phyloP scores from a whole-genome alignment of 306 rosid species.

The Lathyrus sativus region DNA sequence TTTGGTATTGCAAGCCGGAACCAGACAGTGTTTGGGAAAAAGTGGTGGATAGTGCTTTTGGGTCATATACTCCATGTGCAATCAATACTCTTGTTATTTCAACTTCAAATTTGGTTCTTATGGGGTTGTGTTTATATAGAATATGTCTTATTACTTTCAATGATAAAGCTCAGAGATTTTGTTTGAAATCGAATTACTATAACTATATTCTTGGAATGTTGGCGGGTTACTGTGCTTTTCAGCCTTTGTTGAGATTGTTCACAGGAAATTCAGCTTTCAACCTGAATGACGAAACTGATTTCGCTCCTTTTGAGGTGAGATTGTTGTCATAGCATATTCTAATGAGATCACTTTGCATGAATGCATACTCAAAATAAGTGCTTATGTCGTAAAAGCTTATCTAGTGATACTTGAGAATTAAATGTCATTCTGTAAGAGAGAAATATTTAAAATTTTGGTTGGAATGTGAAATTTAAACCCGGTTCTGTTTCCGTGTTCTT shows the following conservation, averaged over 20 bases:
- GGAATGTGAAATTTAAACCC: conserved; percentile 17
- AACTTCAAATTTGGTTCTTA: conserved; percentile 68
- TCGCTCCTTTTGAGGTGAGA: conserved; percentile 84
- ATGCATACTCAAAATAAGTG: too few species aligned
- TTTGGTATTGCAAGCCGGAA: conserved; percentile 79
- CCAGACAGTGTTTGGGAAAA: conserved; percentile 60
- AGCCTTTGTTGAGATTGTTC: conserved; percentile 63
- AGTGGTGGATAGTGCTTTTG: conserved; percentile 65
- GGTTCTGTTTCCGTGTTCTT: conserved; percentile 12
- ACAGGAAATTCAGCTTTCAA: conserved; percentile 58
- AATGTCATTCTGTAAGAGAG: conserved; percentile 16
- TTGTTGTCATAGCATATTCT: not conserved
- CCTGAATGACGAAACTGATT: conserved; percentile 46
- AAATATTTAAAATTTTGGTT: conserved; percentile 5
- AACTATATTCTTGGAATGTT: conserved; percentile 54
- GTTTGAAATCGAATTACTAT: conserved; percentile 62
- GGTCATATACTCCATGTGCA: conserved; percentile 86
- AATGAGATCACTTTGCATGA: conserved; percentile 5
- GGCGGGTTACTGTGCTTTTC: conserved; percentile 63
- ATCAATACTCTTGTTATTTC: conserved; percentile 67
- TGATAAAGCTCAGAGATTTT: conserved; percentile 56
- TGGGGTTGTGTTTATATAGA: conserved; percentile 63
- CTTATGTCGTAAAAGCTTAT: too few species aligned
- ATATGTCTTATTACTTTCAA: conserved; percentile 56
- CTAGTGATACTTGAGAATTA: not conserved